phyloP scores from a whole-genome alignment of 2,329 filamentous ascomycete species.

The Sordariomycetes sp. region DNA sequence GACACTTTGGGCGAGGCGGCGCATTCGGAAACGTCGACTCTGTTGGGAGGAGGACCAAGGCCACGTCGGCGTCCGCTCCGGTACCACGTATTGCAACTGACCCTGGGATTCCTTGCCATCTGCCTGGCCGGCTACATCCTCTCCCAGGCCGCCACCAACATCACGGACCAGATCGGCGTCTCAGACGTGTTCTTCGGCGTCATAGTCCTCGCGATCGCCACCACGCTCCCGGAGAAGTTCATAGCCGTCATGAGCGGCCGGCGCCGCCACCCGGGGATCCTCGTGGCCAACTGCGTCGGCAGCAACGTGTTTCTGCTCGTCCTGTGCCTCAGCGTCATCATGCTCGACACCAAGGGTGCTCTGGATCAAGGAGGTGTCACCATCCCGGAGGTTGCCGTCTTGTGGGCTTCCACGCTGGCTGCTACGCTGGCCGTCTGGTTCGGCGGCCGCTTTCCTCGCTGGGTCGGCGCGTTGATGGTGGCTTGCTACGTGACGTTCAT shows the following conservation, averaged over 20 bases:
- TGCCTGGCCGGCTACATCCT: slow-evolving; percentile 37
- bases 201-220: slow-evolving; percentile 36
- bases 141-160: slow-evolving; percentile 29
- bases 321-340: slow-evolving; percentile 32
- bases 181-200: slow-evolving; percentile 36
- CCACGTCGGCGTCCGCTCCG: background rate
- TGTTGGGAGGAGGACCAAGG: too few species aligned
- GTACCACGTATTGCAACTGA: slow-evolving; percentile 20
- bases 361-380: slow-evolving; percentile 7
- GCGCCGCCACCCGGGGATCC: slow-evolving; percentile 33
- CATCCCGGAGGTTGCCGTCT: slow-evolving; percentile 8
- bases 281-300: slow-evolving; percentile 40
- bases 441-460: slow-evolving; percentile 5
- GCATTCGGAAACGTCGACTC: background rate
- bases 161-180: slow-evolving; percentile 27
- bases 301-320: slow-evolving; percentile 44
- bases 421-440: slow-evolving; percentile 11
- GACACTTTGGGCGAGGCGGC: slow-evolving; percentile 2
- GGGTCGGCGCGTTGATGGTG: slow-evolving; percentile 9
- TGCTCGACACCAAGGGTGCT: slow-evolving; percentile 7
- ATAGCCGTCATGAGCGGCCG: slow-evolving; percentile 34
- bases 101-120: slow-evolving; percentile 31
- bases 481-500: slow-evolving; percentile 10
- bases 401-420: slow-evolving; percentile 10
- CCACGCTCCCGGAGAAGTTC: slow-evolving; percentile 42